These are phyloP conservation scores for Verbascum thapsus DNA, from an alignment of 257 asterid genomes.

Conservation along the genomic window DNA sequence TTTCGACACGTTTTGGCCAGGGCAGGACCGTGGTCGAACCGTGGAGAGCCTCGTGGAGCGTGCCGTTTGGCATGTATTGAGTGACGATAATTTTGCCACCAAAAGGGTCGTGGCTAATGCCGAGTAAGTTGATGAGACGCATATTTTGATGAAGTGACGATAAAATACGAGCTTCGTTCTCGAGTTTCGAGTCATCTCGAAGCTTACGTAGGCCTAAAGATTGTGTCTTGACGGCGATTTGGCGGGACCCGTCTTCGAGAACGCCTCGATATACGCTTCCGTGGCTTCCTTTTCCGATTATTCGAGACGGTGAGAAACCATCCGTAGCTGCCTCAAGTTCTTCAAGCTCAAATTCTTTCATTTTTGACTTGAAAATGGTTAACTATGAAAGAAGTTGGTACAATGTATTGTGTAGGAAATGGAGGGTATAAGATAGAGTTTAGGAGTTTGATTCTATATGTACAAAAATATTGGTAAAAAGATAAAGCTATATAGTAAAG, in stretches of 20 bases:
- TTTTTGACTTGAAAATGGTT: neutral
- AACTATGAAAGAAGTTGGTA: neutral
- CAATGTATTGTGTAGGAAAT: neutral
- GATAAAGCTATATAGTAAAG: too few species aligned
- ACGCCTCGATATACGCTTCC: conserved; percentile 60
- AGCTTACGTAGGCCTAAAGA: conserved; percentile 63
- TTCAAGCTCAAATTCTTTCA: conserved; percentile 49
- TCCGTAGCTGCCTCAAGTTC: conserved; percentile 57
- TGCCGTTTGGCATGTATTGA: conserved; percentile 65
- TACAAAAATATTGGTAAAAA: too few species aligned
- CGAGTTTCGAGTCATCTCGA: conserved; percentile 51
- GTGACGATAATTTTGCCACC: conserved; percentile 47
- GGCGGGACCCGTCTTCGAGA: conserved; percentile 43
- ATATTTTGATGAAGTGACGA: conserved; percentile 41
- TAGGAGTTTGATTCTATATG: neutral
- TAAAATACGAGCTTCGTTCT: conserved; percentile 56
- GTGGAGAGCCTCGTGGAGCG: conserved; percentile 63
- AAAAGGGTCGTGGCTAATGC: conserved; percentile 37
- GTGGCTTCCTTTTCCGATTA: conserved; percentile 85
- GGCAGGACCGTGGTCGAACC: conserved; percentile 24
- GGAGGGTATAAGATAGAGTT: conserved; percentile 6
- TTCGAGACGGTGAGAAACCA: conserved; percentile 49
- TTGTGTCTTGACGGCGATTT: conserved; percentile 68
- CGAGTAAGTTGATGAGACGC: conserved; percentile 46
- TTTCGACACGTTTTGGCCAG: conserved; percentile 54